A percentile compares a stretch with the other conserved stretches of the same genome.
phyloP scores from a whole-genome alignment of 805 yeast genomes.

The Hanseniaspora lachancei region DNA sequence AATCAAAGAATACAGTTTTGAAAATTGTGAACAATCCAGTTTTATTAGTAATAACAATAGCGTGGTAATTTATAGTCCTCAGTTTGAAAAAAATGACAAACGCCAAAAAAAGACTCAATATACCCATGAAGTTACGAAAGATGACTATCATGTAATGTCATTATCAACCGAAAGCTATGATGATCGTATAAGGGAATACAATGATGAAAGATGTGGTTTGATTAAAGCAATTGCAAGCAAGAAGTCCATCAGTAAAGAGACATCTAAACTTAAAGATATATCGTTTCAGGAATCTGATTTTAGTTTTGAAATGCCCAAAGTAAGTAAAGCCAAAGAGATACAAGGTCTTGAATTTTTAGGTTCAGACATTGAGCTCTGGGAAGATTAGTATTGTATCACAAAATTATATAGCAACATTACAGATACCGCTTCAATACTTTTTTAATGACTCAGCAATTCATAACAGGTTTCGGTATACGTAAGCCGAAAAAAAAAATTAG shows the following conservation, averaged over 20 bases:
- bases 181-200: neutral
- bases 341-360: conserved; percentile 18
- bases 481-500: too few species aligned
- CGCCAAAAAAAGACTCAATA: neutral
- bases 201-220: too few species aligned
- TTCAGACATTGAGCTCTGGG: conserved; percentile 20
- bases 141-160: neutral
- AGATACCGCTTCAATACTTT: too few species aligned
- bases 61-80: neutral
- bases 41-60: neutral
- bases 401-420: too few species aligned
- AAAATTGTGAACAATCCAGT: neutral
- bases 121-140: neutral
- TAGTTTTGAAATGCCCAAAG: neutral
- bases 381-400: neutral
- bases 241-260: neutral
- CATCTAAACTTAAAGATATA: neutral
- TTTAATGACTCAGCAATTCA: too few species aligned
- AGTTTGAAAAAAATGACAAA: neutral
- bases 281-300: neutral
- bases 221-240: neutral
- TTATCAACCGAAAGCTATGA: neutral
- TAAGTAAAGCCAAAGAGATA: neutral
- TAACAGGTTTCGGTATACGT: too few species aligned
- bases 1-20: neutral